Evolutionary conservation across 208 protist species (phyloP).

Genomic region (Giardia muris): DNA sequence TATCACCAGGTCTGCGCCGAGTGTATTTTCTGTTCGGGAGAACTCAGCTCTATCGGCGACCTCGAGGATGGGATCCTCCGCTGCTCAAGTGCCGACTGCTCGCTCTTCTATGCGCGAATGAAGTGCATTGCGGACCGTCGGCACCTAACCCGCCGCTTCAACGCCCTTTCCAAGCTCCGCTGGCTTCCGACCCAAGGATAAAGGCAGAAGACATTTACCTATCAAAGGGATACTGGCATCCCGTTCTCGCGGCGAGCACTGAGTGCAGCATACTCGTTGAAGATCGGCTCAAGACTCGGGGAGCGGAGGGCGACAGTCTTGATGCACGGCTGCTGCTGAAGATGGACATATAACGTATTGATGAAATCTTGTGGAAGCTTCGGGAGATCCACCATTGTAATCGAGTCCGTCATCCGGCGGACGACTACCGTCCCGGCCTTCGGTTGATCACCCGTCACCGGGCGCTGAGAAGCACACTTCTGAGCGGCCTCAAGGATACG

Average conservation of each 20-base stretch:
- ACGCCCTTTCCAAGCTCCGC: not conserved
- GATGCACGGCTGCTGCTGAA: not conserved
- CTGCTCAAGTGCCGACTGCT: not conserved
- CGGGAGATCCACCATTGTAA: not conserved
- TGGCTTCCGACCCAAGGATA: no score
- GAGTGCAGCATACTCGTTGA: not conserved
- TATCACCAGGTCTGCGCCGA: not conserved
- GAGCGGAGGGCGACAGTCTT: not conserved
- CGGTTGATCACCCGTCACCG: not conserved
- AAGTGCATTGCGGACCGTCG: not conserved
- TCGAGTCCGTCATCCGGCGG: not conserved
- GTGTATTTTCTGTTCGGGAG: not conserved
- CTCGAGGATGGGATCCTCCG: not conserved
- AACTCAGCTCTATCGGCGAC: not conserved
- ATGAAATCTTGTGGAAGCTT: not conserved
- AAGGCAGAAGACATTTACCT: no score
- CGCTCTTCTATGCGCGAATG: not conserved
- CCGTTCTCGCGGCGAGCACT: not conserved
- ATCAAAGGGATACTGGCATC: not conserved
- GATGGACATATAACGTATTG: not conserved
- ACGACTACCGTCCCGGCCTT: not conserved
- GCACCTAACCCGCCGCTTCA: not conserved
- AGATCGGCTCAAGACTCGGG: not conserved
- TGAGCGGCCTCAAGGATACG: not conserved
- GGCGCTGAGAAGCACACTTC: not conserved